phyloP scores from a whole-genome alignment of 306 rosid species.

The Malus asiatica region DNA sequence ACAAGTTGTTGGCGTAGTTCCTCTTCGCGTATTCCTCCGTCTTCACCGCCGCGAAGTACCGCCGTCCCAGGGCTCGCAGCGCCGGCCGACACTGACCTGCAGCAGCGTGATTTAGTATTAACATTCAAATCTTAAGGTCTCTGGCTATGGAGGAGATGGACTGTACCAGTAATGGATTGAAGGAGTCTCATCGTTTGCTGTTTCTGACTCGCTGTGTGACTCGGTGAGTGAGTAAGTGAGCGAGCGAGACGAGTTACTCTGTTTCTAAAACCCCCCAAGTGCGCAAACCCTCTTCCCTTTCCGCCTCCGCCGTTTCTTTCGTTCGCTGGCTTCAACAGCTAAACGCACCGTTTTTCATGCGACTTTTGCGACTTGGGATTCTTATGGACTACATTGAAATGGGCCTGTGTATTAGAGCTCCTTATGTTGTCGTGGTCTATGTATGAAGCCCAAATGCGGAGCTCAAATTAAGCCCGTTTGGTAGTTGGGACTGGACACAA shows the following conservation, averaged over 20 bases:
- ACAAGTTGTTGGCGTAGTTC: constrained; percentile 69
- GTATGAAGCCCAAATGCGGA: not conserved
- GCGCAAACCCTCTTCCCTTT: constrained; percentile 17
- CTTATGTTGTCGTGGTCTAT: not conserved
- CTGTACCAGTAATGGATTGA: constrained; percentile 45
- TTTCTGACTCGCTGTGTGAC: not conserved
- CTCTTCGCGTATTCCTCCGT: constrained; percentile 55
- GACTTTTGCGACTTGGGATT: not conserved
- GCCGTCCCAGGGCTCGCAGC: constrained; percentile 39
- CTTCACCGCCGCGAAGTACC: constrained; percentile 36
- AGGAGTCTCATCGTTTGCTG: constrained; percentile 48
- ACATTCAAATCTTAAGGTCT: not conserved
- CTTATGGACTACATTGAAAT: not conserved
- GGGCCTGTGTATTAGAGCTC: not conserved
- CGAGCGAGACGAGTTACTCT: not conserved
- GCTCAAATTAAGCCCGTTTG: not conserved
- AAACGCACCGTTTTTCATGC: not conserved
- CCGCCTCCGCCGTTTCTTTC: not conserved
- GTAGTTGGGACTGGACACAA: no score
- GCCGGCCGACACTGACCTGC: constrained; percentile 39
- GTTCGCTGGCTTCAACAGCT: not conserved
- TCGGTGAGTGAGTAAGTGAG: not conserved
- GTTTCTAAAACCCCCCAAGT: constrained; percentile 1
- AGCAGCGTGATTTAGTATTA: not conserved
- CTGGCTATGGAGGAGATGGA: not conserved